Base-by-base conservation (phyloP, 2,329 filamentous ascomycete genomes). In the Aspergillus piperis region DNA sequence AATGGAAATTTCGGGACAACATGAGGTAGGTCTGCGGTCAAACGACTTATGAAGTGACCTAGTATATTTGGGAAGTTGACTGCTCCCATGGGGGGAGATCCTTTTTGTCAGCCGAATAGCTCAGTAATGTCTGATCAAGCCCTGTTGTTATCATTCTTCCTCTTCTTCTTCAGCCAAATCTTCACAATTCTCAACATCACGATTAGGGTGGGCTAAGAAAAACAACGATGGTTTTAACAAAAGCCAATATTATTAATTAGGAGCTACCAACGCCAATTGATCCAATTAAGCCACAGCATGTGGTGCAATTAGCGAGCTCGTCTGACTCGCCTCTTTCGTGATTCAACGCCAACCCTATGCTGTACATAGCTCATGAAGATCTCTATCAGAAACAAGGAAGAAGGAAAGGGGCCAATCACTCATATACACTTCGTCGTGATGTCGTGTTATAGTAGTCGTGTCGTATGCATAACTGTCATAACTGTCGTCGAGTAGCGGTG, bases 371-470 rank as follows among this genome's bases (percentile, higher is more conserved):
- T 19, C 21, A 44, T 50, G 39, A 50, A 32, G 21, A 54, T 50
- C 47, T 50, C 19, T 54, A 54, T 54, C 52, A 30, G 19, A 41
- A 30, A 47, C 47, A 51, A 41, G 30, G 19, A 44, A 48, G 19
- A 51, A 11, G 23, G 42, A 48, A 63, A 54, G 57, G 25, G 25
- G 25, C 32, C 23, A 8, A 44, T 38, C 54, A 47, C 48, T 13
- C 60, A 58, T 62, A 58, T 64, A 57, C 57, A 59, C 59, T 32
- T 55, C 27, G 19, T 38, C 47, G 57, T 42, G 52, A 48, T 36
- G 25, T 59, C 57, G 53, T 62, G 41, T 36, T 13, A 59, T 36
- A 61, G 51, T 44, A 56, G 30, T 64, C 38, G 25, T 36, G 15
- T 54, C 52, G 25, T 55, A 44, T 49, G 42, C 54, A 55, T 50